Conservation (phyloP, 139 green algal genomes). For the Chlorella vulgaris region DNA sequence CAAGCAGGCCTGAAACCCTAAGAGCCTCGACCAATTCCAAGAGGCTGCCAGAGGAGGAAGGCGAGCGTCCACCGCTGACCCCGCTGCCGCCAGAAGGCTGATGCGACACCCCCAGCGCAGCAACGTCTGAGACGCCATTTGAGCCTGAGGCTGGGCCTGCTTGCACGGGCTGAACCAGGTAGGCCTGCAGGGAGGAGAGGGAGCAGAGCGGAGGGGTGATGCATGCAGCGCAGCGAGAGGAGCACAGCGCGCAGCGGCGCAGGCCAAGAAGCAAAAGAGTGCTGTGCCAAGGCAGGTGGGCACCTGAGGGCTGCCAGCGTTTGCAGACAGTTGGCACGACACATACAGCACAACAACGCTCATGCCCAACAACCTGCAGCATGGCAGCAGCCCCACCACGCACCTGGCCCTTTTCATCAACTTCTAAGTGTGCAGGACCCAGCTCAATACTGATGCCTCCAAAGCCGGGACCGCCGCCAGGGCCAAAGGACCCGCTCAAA, state of each 20-base stretch:
- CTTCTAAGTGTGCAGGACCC: conserved; percentile 4
- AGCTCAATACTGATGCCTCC: conserved; percentile 16
- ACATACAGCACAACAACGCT: too few relatives aligned
- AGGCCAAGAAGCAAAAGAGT: background rate
- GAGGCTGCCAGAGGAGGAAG: background rate
- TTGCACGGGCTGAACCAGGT: conserved; percentile 11
- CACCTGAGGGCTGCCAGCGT: too few relatives aligned
- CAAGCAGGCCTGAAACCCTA: background rate
- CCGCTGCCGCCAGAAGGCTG: background rate
- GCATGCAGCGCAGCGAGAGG: background rate
- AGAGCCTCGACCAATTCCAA: conserved; percentile 12
- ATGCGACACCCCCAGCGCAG: too few relatives aligned
- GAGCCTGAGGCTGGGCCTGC: background rate
- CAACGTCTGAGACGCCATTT: too few relatives aligned
- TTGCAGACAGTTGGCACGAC: too few relatives aligned
- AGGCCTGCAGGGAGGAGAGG: background rate
- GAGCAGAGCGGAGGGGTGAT: background rate
- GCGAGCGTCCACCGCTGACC: too few relatives aligned
- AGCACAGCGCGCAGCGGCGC: background rate
- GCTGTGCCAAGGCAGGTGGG: background rate
- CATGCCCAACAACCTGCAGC: too few relatives aligned
- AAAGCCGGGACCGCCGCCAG: background rate
- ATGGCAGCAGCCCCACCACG: background rate
- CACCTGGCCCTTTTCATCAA: conserved; percentile 25
- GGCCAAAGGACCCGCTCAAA: background rate